phyloP scores from a whole-genome alignment of 2,329 filamentous ascomycete species.

The Fusarium pilosicola region DNA sequence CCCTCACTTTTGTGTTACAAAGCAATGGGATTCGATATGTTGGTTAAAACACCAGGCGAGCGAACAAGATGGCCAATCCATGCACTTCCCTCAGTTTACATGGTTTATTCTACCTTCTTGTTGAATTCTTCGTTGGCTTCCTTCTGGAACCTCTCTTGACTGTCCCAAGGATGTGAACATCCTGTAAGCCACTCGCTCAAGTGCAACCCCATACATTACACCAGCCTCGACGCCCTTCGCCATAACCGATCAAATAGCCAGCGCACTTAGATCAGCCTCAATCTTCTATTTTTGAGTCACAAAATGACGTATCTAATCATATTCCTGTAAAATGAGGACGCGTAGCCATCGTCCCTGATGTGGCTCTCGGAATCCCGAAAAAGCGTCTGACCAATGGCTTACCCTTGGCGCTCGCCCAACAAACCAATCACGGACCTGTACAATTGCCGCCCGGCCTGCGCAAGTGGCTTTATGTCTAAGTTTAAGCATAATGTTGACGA shows the following conservation, averaged over 20 bases:
- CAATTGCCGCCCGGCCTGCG: not conserved
- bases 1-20: not conserved
- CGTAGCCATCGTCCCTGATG: not conserved
- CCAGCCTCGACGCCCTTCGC: too few species aligned
- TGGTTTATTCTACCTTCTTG: rapidly evolving
- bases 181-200: rapidly evolving
- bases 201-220: rapidly evolving
- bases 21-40: too few species aligned
- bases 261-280: rapidly evolving
- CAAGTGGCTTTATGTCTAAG: not conserved
- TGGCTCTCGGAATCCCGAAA: not conserved
- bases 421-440: not conserved
- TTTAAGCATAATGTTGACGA: not conserved
- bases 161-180: not conserved
- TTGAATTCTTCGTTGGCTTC: rapidly evolving
- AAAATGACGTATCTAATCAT: not conserved
- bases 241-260: rapidly evolving
- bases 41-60: rapidly evolving
- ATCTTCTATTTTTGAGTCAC: rapidly evolving
- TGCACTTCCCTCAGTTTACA: rapidly evolving
- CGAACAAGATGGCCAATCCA: rapidly evolving
- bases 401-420: not conserved
- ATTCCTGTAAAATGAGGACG: not conserved
- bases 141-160: rapidly evolving
- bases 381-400: not conserved